phyloP scores from a whole-genome alignment of 257 asterid species.

The Solanum sitiens region DNA sequence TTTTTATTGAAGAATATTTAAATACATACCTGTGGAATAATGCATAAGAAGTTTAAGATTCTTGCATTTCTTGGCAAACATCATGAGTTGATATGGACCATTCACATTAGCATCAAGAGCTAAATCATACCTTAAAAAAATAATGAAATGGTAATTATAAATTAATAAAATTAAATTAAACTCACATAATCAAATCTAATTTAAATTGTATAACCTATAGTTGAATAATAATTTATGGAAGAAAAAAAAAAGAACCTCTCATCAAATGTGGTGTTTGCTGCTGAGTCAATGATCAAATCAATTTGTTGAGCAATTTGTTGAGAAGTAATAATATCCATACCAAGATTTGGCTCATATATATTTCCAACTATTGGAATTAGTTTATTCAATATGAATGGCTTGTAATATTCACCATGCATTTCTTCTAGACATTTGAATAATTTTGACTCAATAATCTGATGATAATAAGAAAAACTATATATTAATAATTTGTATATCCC shows the following conservation, averaged over 20 bases:
- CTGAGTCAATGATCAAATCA: slow-evolving; percentile 31
- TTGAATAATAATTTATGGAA: neutral
- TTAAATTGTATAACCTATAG: neutral
- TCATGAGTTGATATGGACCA: neutral
- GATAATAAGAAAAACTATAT: neutral
- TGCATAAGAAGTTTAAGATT: slow-evolving; percentile 25
- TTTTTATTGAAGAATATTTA: neutral
- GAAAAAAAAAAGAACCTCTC: slow-evolving; percentile 16
- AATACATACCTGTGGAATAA: neutral
- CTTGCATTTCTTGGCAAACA: slow-evolving; percentile 46
- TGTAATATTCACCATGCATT: slow-evolving; percentile 16
- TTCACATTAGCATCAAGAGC: slow-evolving; percentile 26
- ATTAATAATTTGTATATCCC: neutral
- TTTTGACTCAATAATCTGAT: slow-evolving; percentile 6
- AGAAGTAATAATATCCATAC: slow-evolving; percentile 21
- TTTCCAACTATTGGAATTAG: slow-evolving; percentile 35
- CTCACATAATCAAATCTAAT: neutral
- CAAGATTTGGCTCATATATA: slow-evolving; percentile 35
- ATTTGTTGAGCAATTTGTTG: slow-evolving; percentile 15
- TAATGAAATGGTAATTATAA: neutral
- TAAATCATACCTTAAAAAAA: slow-evolving; percentile 24
- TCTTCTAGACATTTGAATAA: slow-evolving; percentile 24
- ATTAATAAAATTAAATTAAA: neutral
- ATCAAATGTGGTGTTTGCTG: slow-evolving; percentile 37
- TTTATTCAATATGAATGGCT: slow-evolving; percentile 18